phyloP scores from a whole-genome alignment of 2,329 filamentous ascomycete species.

The Aspergillus fischeri region DNA sequence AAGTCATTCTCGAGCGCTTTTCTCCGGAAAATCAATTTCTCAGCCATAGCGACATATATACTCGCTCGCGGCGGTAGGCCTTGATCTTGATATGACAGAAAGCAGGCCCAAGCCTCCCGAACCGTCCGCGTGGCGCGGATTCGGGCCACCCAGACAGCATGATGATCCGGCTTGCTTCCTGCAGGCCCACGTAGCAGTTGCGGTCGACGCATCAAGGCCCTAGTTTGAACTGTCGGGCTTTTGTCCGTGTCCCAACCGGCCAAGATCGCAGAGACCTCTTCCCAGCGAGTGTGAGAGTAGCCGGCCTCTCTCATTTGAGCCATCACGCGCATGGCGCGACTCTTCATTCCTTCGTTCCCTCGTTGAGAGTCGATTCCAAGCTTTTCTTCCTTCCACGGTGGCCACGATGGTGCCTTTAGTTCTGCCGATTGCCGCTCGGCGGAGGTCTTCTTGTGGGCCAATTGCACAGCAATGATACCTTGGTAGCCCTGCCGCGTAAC shows the following conservation, averaged over 20 bases:
- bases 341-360: slow-evolving; percentile 53
- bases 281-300: slow-evolving; percentile 50
- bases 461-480: slow-evolving; percentile 52
- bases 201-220: slow-evolving; percentile 41
- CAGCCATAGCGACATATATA: slow-evolving; percentile 55
- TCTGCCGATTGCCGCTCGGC: slow-evolving; percentile 55
- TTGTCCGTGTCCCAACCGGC: slow-evolving; percentile 61
- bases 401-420: slow-evolving; percentile 59
- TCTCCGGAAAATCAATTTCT: slow-evolving; percentile 48
- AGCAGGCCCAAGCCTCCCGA: slow-evolving; percentile 63
- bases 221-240: slow-evolving; percentile 60
- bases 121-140: slow-evolving; percentile 57
- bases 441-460: slow-evolving; percentile 54
- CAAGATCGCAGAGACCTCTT: slow-evolving; percentile 50
- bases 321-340: slow-evolving; percentile 54
- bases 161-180: slow-evolving; percentile 19
- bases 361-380: slow-evolving; percentile 58
- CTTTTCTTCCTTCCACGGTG: slow-evolving; percentile 61
- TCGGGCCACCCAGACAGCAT: slow-evolving; percentile 52
- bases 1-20: slow-evolving; percentile 18
- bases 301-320: slow-evolving; percentile 57
- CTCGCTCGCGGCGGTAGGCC: slow-evolving; percentile 32
- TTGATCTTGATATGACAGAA: slow-evolving; percentile 52
- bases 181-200: slow-evolving; percentile 13
- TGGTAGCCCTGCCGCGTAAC: slow-evolving; percentile 58